Conservation (phyloP, 1,139 yeast species). For the Barnettozyma hawaiiensis region DNA sequence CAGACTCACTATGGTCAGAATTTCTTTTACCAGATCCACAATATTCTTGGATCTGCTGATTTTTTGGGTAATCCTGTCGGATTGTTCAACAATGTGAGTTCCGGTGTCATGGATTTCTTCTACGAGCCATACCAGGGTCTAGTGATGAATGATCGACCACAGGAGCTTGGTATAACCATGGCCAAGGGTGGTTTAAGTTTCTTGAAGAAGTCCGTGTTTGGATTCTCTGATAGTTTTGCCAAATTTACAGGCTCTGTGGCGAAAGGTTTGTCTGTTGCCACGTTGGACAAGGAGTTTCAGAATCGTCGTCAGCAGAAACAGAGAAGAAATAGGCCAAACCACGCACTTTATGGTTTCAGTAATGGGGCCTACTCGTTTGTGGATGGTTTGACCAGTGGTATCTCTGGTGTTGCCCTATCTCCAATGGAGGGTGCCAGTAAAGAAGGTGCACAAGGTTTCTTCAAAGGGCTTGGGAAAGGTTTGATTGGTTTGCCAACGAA, state of each 20-base stretch:
- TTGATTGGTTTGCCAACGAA: slow-evolving; percentile 91
- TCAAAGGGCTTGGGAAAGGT: slow-evolving; percentile 94
- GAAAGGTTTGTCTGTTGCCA: slow-evolving; percentile 86
- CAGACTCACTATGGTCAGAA: slow-evolving; percentile 89
- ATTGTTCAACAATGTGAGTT: slow-evolving; percentile 81
- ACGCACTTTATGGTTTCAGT: slow-evolving; percentile 83
- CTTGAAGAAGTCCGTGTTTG: slow-evolving; percentile 90
- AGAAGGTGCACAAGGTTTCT: slow-evolving; percentile 87
- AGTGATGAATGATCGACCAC: slow-evolving; percentile 89
- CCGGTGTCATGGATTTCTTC: slow-evolving; percentile 94
- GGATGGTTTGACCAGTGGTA: slow-evolving; percentile 82
- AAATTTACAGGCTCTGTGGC: slow-evolving; percentile 92
- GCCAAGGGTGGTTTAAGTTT: slow-evolving; percentile 96
- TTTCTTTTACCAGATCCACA: slow-evolving; percentile 86
- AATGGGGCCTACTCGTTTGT: slow-evolving; percentile 86
- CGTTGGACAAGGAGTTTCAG: slow-evolving; percentile 82
- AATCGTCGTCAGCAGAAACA: slow-evolving; percentile 69
- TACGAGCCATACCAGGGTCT: slow-evolving; percentile 98
- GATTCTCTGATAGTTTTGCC: slow-evolving; percentile 88
- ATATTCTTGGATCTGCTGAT: slow-evolving; percentile 93
- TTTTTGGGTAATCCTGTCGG: slow-evolving; percentile 97
- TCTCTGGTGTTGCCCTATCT: slow-evolving; percentile 83
- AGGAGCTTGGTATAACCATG: slow-evolving; percentile 88
- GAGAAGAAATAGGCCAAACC: slow-evolving; percentile 74
- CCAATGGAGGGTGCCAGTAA: slow-evolving; percentile 84